Base-by-base conservation (phyloP, 2,329 filamentous ascomycete species). In the Penicillium sp. region DNA sequence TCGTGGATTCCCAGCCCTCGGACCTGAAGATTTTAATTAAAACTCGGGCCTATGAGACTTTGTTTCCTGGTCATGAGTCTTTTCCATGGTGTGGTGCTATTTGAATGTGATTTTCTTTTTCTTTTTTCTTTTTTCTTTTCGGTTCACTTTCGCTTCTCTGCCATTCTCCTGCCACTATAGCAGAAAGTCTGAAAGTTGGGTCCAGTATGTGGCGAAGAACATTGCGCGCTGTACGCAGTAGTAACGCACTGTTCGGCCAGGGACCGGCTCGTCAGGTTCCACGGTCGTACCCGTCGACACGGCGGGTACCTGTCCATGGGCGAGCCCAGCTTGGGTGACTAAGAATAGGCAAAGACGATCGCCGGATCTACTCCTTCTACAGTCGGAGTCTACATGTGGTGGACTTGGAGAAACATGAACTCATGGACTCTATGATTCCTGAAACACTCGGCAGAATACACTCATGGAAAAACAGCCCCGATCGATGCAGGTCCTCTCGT, bases 301-400 rank as follows among this genome's bases (percentile, higher is more conserved):
- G 35, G 33, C 24, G 42, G n/a, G 24, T 33, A 35, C 29, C 29
- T 32, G 32, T 45, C 43, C 43, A 5, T 45, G 43, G 43, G 43
- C 38, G 43, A 45, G 29, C 35, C 27, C 26, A 28, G 26, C 35
- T 9, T 33, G 27, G 43, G 34, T n/a, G 12, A 26, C 43, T 45
- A 38, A 39, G 43, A 45, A 45, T 45, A 45, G 43, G 32, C n/a
- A 9, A 25, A 25, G 38, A 24, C 18, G 5, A 39, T 39, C 38
- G 38, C 8, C 9, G 38, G 18, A 18, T 18, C 18, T 18, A 18
- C 18, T 18, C 18, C 18, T 18, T 18, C 18, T 18, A 18, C 18
- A 18, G 18, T 18, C 18, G 29, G 29, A 7, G 8, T 32, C 29
- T 7, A 32, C 3, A 32, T 4, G 29, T 5, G 11, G 29, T 32